Percentiles rank a stretch among this genome's conserved stretches.
Conservation (phyloP, 495 filamentous ascomycete species). For the Xylaria grammica region DNA sequence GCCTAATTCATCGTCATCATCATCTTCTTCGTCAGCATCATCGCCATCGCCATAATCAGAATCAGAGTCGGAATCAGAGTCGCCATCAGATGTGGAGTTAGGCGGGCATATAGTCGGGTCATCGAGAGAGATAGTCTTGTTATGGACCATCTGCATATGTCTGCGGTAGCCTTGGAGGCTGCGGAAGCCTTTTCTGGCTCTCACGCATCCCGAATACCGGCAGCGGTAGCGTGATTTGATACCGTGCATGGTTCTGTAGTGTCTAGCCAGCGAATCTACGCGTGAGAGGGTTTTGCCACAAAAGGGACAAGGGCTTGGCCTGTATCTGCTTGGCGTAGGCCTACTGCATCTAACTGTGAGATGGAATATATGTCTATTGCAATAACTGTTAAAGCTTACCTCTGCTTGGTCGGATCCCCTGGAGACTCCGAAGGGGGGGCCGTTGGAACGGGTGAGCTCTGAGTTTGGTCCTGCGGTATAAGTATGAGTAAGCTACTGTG, state of each 20-base stretch:
- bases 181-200: not conserved
- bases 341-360: no score
- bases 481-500: not conserved
- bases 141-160: not conserved
- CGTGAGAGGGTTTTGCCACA: not conserved
- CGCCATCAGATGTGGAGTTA: no score
- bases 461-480: not conserved
- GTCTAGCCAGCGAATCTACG: not conserved
- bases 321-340: no score
- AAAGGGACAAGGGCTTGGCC: not conserved
- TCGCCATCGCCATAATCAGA: no score
- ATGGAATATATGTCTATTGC: not conserved
- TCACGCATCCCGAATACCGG: not conserved
- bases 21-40: no score
- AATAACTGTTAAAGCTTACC: not conserved
- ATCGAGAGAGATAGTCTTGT: not conserved
- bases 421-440: not conserved
- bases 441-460: not conserved
- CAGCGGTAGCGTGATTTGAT: not conserved
- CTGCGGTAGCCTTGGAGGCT: not conserved
- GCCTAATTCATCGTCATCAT: not conserved
- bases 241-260: not conserved
- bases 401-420: not conserved
- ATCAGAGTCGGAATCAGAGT: no score
- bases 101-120: no score